Evolutionary conservation across 2,329 filamentous ascomycete genomes (phyloP).

Genomic region (Xylariaceae sp.): DNA sequence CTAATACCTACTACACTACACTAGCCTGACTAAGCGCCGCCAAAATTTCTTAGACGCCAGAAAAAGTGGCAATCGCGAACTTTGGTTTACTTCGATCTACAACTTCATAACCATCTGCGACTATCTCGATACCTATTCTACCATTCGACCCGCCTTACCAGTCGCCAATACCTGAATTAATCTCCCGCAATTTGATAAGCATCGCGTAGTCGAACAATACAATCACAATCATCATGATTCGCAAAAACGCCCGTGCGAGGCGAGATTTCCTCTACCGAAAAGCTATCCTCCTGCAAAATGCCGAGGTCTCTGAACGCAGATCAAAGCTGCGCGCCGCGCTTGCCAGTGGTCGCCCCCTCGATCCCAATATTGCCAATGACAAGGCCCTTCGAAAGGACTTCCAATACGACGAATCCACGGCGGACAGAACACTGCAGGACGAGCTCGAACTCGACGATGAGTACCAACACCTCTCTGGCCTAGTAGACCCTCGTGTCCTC

Average conservation of each 20-base stretch:
- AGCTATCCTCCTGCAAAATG: conserved; percentile 80
- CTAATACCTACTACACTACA: neutral
- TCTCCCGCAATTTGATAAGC: neutral
- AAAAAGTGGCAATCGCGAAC: neutral
- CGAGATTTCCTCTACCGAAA: conserved; percentile 85
- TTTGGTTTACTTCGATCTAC: no score
- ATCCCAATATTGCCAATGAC: conserved; percentile 79
- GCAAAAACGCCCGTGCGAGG: conserved; percentile 71
- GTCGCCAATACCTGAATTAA: neutral
- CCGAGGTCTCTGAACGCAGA: conserved; percentile 87
- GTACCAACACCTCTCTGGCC: conserved; percentile 82
- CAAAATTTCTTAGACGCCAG: conserved; percentile 13
- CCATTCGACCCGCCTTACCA: conserved; percentile 11
- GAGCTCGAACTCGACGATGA: conserved; percentile 78
- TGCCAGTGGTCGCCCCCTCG: conserved; percentile 81
- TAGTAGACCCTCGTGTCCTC: conserved; percentile 81
- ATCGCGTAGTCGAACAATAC: neutral
- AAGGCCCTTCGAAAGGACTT: conserved; percentile 78
- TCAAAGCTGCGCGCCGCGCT: conserved; percentile 81
- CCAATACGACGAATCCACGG: conserved; percentile 83
- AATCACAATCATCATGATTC: conserved; percentile 33
- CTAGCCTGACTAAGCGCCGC: conserved; percentile 5
- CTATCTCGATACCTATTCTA: neutral
- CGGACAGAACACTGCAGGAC: conserved; percentile 61
- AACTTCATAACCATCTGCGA: no score